phyloP scores from a whole-genome alignment of 139 green algal species.

The Chlamydomonas schloesseri region DNA sequence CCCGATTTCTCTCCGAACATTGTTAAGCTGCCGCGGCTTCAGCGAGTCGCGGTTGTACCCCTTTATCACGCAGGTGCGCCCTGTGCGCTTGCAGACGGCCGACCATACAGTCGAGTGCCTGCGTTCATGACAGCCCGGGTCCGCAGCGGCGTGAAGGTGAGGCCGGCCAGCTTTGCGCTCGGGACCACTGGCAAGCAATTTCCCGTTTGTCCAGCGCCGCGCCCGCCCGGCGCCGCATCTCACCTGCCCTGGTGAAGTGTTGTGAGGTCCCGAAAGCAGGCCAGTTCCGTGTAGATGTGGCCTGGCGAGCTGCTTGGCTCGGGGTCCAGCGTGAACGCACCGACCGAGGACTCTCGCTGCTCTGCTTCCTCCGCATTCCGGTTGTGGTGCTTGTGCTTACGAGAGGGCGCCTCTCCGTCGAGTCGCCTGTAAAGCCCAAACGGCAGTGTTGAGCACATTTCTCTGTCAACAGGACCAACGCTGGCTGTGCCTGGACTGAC shows the following conservation, averaged over 20 bases:
- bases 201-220: no score
- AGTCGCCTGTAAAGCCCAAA: neutral
- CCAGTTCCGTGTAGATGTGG: neutral
- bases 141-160: no score
- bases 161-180: no score
- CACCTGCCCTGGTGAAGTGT: slow-evolving; percentile 14
- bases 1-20: slow-evolving; percentile 44
- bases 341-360: no score
- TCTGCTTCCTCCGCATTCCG: no score
- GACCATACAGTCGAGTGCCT: slow-evolving; percentile 41
- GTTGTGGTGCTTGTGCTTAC: no score
- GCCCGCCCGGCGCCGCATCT: neutral
- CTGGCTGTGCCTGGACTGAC: neutral
- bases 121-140: neutral
- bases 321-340: neutral
- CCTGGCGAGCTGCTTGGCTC: neutral
- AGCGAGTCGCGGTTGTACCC: slow-evolving; percentile 17
- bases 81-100: slow-evolving; percentile 9
- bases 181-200: no score
- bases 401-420: no score
- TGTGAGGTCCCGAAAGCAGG: slow-evolving; percentile 16
- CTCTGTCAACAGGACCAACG: no score
- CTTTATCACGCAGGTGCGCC: slow-evolving; percentile 19
- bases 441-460: neutral
- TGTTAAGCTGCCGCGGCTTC: slow-evolving; percentile 36